Base-by-base conservation (phyloP, 176 grass and related monocot species). In the Raddia guianensis region DNA sequence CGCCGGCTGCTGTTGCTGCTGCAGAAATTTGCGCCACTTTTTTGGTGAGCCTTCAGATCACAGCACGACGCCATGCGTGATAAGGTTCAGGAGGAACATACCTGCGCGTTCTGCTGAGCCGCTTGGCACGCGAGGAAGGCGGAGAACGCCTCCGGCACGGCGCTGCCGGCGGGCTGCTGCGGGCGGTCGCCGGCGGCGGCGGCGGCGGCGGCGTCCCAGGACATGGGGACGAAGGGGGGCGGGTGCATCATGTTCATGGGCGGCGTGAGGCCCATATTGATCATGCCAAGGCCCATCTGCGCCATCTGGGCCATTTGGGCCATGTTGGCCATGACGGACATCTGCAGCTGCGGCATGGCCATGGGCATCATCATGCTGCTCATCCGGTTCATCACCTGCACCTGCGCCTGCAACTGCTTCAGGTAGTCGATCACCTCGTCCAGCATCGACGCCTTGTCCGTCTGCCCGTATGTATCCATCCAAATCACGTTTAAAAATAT, bases 371-470 rank as follows among this genome's bases (percentile, higher is more conserved):
- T 95, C 90, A 98, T 88, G 66, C 87, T 90, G 85, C 79, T 84
- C 86, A 97, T 87, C 71, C 88, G 80, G 83, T 40, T 93, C 88
- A 99, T 99, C 90, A 91, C 80, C 86, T 86, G 93, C 53, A 88
- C 78, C 76, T 93, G 92, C 7, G 86, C 79, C 76, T 99, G 96
- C 54, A 99, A 82, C 75, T 95, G 92, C 90, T 95, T 99, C 89
- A 99, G 80, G 86, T 99, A 89, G 56, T 91, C 92, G 82, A 99
- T 95, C 86, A 80, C 96, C 92, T 99, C 96, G 66, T 93, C 96
- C 42, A 99, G 88, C 92, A 99, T 95, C 59, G 96, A 99, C 67
- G 96, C 96, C 75, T 99, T 99, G 88, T 95, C 96, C 7, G 88
- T 91, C 96, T 99, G 70, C 10, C 35, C 34, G 10, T 68, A 14